Evolutionary conservation across 306 rosid genomes (phyloP), one percentile per base, ranked within the genome.

Genomic region (Vicia sativa): DNA sequence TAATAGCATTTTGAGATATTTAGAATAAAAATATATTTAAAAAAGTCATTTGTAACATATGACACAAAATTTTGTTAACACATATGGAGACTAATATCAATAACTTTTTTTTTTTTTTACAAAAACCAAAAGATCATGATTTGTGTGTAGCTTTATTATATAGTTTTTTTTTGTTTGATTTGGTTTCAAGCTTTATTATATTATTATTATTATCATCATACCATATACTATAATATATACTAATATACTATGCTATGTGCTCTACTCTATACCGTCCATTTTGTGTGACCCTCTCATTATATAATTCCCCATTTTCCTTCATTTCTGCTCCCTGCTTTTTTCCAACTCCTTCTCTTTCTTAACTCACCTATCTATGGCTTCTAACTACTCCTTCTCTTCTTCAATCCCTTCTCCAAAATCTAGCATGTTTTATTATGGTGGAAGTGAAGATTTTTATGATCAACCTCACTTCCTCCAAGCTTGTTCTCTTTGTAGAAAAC

Each of bases 401-500:
- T 67, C 82, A 9, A 18, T 31, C 14, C 11, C 78, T 64, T 7
- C 79, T 56, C 23, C 65, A 79, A 79, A 80, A 77, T 82, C 84
- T 0, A 78, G 71, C 69, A 78, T 86, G 77, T 81, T 87, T n/a
- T 82, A 82, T 35, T 78, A 54, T 76, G 79, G 74, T 50, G 85
- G 77, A 25, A 57, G 31, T 25, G 88, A 84, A 72, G 86, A 84
- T 46, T 65, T 67, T 66, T 53, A 60, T 68, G 80, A 45, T 9
- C 85, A 92, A 29, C 83, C 95, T 61, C 91, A 92, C 86, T 92
- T 87, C 75, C 98, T 92, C 10, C 89, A 92, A 77, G 79, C 96
- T 19, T 92, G 98, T 52, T 86, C 46, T 28, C 96, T 89, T 34
- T 92, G 98, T 71, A 73, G 80, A 44, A 92, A 83, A 68, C 83